Conservation (phyloP, 2,329 filamentous ascomycete species). For the Ophiostoma montium region DNA sequence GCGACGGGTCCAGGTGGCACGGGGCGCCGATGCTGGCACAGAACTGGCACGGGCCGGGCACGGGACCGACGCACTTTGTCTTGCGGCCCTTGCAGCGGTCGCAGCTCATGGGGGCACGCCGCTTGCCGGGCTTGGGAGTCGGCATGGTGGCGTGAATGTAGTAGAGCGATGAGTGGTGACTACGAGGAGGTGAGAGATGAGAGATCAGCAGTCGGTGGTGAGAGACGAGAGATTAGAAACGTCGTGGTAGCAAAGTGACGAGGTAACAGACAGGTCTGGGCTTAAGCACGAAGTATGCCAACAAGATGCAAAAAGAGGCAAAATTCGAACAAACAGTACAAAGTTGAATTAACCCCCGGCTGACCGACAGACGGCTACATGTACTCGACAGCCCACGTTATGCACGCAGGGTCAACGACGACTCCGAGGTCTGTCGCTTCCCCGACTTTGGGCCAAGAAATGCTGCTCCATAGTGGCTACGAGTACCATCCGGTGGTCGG, state of each 20-base stretch:
- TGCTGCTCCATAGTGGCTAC: too few species aligned
- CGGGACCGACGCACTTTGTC: conserved; percentile 16
- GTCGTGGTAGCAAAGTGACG: too few species aligned
- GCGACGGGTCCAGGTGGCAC: conserved; percentile 17
- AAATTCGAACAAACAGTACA: not conserved
- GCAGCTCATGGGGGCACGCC: conserved; percentile 19
- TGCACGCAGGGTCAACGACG: too few species aligned
- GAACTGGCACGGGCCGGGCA: conserved; percentile 18
- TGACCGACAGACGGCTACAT: too few species aligned
- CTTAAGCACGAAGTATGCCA: too few species aligned
- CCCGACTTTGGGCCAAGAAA: not conserved
- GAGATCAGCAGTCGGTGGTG: too few species aligned
- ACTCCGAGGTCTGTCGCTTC: too few species aligned
- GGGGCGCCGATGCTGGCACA: conserved; percentile 17
- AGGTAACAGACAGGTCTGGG: too few species aligned
- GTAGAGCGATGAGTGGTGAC: not conserved
- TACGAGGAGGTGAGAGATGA: not conserved
- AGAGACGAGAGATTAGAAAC: too few species aligned
- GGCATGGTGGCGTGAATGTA: not conserved
- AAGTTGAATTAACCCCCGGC: not conserved
- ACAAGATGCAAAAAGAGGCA: not conserved
- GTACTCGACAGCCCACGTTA: too few species aligned
- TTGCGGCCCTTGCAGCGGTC: conserved; percentile 19
- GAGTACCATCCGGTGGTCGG: too few species aligned
- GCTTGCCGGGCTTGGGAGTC: conserved; percentile 10